Conservation (phyloP, 192 early-diverging fungal species). For the Jimgerdemannia lactiflua region DNA sequence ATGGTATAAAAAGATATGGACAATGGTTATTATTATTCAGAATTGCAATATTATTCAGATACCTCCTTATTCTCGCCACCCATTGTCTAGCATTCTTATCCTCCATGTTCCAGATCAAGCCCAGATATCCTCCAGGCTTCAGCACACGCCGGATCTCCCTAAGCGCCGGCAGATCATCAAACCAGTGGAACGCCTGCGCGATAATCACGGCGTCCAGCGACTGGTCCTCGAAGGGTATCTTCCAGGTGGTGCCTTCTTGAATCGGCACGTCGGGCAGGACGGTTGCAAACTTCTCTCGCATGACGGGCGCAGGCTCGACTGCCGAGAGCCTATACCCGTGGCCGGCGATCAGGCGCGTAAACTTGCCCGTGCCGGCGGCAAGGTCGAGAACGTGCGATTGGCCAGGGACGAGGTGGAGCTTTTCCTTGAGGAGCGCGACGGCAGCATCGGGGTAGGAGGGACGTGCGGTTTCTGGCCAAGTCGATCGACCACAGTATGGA, state of each 20-base stretch:
- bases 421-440: not conserved
- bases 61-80: constrained; percentile 25
- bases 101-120: constrained; percentile 51
- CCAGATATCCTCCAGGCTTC: constrained; percentile 29
- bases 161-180: constrained; percentile 36
- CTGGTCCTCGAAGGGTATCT: constrained; percentile 19
- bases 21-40: no score
- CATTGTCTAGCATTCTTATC: constrained; percentile 15
- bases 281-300: constrained; percentile 20
- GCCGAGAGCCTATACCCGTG: constrained; percentile 14
- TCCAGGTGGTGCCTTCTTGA: constrained; percentile 27
- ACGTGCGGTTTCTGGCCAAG: constrained; percentile 14
- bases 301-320: constrained; percentile 24
- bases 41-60: not conserved
- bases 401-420: not conserved
- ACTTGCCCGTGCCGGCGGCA: constrained; percentile 30
- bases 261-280: constrained; percentile 9
- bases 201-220: constrained; percentile 35
- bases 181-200: constrained; percentile 53
- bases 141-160: constrained; percentile 41
- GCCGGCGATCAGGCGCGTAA: constrained; percentile 15
- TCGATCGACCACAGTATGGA: no score
- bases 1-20: not conserved
- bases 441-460: constrained; percentile 20
- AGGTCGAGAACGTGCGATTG: constrained; percentile 18